These are phyloP conservation scores for Petunia axillaris DNA, from an alignment of 257 asterid species.

Conservation along the genomic window DNA sequence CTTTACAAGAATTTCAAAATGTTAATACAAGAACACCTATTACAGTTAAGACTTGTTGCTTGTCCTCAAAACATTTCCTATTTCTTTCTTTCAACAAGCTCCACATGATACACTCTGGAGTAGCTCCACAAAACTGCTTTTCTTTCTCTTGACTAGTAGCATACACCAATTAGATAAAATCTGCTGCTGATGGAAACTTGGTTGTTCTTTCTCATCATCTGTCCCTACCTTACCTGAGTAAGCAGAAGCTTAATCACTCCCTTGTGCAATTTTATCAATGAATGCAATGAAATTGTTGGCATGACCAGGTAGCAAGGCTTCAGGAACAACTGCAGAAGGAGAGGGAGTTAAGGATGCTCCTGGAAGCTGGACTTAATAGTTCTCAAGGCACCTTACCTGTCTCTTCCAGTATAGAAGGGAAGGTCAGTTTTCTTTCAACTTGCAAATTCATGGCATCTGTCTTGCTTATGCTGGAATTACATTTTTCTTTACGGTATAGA, in stretches of 20 bases:
- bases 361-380: slow-evolving; percentile 66
- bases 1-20: background rate
- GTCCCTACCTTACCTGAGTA: background rate
- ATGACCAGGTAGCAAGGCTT: slow-evolving; percentile 68
- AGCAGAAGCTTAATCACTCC: slow-evolving; percentile 14
- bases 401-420: slow-evolving; percentile 60
- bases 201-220: slow-evolving; percentile 8
- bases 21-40: background rate
- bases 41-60: background rate
- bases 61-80: background rate
- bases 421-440: slow-evolving; percentile 49
- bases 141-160: background rate
- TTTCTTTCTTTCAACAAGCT: background rate
- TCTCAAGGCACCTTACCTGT: slow-evolving; percentile 47
- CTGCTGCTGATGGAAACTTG: background rate
- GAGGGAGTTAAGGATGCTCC: slow-evolving; percentile 65
- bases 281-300: slow-evolving; percentile 23
- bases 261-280: background rate
- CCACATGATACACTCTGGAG: slow-evolving; percentile 14
- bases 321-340: slow-evolving; percentile 78
- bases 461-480: slow-evolving; percentile 29
- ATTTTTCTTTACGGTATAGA: slow-evolving; percentile 46
- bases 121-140: slow-evolving; percentile 8
- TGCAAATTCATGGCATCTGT: slow-evolving; percentile 6
- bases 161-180: background rate